A percentile compares a stretch with the other conserved stretches of the same genome.
These are phyloP conservation scores for Colletotrichum tofieldiae DNA, from an alignment of 2,329 filamentous ascomycete genomes.

Conservation along the genomic window DNA sequence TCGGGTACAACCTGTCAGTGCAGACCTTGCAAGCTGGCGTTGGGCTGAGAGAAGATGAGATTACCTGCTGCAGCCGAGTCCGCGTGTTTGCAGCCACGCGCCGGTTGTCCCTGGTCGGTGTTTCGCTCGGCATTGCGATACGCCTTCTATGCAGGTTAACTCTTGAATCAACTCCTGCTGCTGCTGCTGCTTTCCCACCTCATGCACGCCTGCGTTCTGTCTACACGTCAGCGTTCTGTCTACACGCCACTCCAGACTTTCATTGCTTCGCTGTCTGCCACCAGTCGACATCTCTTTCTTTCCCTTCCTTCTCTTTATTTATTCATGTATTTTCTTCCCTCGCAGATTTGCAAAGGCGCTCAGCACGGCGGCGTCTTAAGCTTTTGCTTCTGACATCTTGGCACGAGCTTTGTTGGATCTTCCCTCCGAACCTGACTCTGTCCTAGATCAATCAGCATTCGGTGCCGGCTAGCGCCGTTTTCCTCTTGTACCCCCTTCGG, in stretches of 20 bases:
- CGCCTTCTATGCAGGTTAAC: neutral
- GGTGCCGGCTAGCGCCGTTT: neutral
- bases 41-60: constrained; percentile 8
- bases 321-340: neutral
- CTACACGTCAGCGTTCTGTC: neutral
- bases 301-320: neutral
- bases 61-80: constrained; percentile 4
- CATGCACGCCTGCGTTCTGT: neutral
- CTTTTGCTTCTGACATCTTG: constrained; percentile 34
- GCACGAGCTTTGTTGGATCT: constrained; percentile 18
- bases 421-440: constrained; percentile 9
- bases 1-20: constrained; percentile 13
- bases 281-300: neutral
- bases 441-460: neutral
- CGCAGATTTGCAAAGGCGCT: constrained; percentile 15
- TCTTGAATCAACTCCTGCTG: neutral
- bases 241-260: neutral
- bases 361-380: constrained; percentile 11
- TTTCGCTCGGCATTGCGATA: neutral
- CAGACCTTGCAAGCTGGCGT: constrained; percentile 8
- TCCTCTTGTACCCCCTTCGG: neutral
- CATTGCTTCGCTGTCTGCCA: neutral
- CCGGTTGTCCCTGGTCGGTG: neutral
- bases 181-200: neutral
- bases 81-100: constrained; percentile 7